Percentiles rank a stretch among this genome's conserved stretches.
Evolutionary conservation across 2,329 filamentous ascomycete species (phyloP).

Genomic region (Botrytis hyacinthi): DNA sequence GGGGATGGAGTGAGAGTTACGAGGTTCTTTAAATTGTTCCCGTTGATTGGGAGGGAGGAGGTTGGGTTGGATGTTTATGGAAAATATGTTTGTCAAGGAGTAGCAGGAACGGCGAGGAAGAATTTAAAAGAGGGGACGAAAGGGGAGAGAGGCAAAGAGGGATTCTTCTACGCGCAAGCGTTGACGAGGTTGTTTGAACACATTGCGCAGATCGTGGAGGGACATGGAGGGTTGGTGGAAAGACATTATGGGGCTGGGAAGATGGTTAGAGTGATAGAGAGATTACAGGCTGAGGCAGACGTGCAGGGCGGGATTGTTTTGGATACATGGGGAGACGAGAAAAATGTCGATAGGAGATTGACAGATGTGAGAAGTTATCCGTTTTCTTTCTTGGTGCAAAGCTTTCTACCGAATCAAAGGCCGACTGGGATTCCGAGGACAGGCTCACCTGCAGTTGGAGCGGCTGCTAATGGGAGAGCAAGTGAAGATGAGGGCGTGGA

Average conservation of each 20-base stretch:
- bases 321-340: constrained; percentile 92
- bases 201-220: constrained; percentile 93
- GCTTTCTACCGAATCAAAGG: constrained; percentile 75
- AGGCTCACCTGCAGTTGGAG: constrained; percentile 69
- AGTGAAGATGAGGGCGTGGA: constrained; percentile 92
- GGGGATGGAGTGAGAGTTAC: constrained; percentile 89
- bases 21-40: constrained; percentile 96
- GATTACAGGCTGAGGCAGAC: constrained; percentile 90
- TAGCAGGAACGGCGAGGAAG: constrained; percentile 76
- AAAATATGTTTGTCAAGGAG: constrained; percentile 91
- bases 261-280: constrained; percentile 92
- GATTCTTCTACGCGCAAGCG: constrained; percentile 87
- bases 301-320: constrained; percentile 94
- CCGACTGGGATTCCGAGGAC: constrained; percentile 63
- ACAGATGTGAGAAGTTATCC: constrained; percentile 98
- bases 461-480: constrained; percentile 51
- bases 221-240: constrained; percentile 86
- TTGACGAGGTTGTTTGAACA: constrained; percentile 94
- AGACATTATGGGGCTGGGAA: constrained; percentile 88
- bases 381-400: constrained; percentile 95
- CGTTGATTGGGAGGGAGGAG: constrained; percentile 83
- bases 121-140: constrained; percentile 63
- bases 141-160: constrained; percentile 56
- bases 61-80: constrained; percentile 94
- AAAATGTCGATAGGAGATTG: constrained; percentile 76